A percentile compares a stretch with the other conserved stretches of the same genome.
Evolutionary conservation across 495 filamentous ascomycete genomes (phyloP).

Genomic region (Penicillium atrosanguineum): DNA sequence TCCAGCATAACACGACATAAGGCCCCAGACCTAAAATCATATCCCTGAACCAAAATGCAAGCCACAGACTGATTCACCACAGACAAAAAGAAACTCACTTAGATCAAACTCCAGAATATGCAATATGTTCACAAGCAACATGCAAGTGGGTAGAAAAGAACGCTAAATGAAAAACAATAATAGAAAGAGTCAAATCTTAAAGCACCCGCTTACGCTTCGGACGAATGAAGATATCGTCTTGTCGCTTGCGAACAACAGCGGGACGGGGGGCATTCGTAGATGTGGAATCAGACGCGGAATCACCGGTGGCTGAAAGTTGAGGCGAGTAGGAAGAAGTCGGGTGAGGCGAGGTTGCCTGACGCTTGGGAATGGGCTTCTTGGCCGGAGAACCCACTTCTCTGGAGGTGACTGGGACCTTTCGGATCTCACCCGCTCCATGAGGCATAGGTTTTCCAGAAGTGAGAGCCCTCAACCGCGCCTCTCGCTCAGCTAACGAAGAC

Average conservation of each 20-base stretch:
- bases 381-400: slow-evolving; percentile 5
- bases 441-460: slow-evolving; percentile 20
- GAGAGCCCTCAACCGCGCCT: slow-evolving; percentile 31
- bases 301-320: neutral
- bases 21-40: neutral
- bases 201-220: slow-evolving; percentile 34
- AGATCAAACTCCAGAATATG: neutral
- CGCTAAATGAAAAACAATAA: neutral
- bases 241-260: slow-evolving; percentile 30
- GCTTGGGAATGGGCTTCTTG: slow-evolving; percentile 6
- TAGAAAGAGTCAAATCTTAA: slow-evolving; percentile 4
- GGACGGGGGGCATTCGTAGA: slow-evolving; percentile 10
- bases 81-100: neutral
- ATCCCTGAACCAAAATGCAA: neutral
- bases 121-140: neutral
- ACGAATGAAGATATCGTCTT: slow-evolving; percentile 40
- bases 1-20: neutral
- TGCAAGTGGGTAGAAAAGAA: neutral
- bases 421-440: slow-evolving; percentile 1
- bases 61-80: neutral
- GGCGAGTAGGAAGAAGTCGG: neutral
- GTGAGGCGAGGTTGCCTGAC: slow-evolving; percentile 13
- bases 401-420: neutral
- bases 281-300: neutral
- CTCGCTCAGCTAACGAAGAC: slow-evolving; percentile 26